These are phyloP conservation scores for Prunus campanulata DNA, from an alignment of 306 rosid genomes.

Conservation along the genomic window DNA sequence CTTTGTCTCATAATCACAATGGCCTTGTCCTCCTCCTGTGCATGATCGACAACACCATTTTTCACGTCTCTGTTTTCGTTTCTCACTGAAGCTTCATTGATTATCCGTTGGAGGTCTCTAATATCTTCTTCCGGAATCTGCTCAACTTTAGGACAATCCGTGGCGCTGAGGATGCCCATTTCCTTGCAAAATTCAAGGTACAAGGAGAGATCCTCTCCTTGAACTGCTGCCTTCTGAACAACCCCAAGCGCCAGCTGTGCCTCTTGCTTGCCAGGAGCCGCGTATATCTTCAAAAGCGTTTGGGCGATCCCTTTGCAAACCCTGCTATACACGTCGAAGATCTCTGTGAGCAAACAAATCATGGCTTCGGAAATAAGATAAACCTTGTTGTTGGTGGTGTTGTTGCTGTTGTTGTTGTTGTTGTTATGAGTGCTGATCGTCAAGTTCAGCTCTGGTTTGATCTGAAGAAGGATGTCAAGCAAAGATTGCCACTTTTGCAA, in stretches of 20 bases:
- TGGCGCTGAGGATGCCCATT: slow-evolving; percentile 58
- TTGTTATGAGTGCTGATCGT: background rate
- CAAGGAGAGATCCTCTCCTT: slow-evolving; percentile 40
- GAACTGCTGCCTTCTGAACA: slow-evolving; percentile 49
- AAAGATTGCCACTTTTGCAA: slow-evolving; percentile 49
- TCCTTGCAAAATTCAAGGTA: slow-evolving; percentile 56
- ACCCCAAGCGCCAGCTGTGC: slow-evolving; percentile 48
- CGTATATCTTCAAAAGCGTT: slow-evolving; percentile 46
- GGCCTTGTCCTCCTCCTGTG: slow-evolving; percentile 12
- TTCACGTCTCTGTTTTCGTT: background rate
- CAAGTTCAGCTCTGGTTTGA: slow-evolving; percentile 32
- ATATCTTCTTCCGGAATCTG: slow-evolving; percentile 51
- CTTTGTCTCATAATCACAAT: slow-evolving; percentile 16
- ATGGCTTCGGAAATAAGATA: slow-evolving; percentile 67
- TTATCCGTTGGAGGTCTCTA: slow-evolving; percentile 50
- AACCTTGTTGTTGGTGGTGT: background rate
- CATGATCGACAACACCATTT: background rate
- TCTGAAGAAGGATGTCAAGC: slow-evolving; percentile 54
- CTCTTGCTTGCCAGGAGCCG: slow-evolving; percentile 41
- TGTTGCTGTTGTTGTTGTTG: background rate
- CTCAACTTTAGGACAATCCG: slow-evolving; percentile 63
- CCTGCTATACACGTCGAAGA: slow-evolving; percentile 55
- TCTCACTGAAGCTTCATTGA: slow-evolving; percentile 29
- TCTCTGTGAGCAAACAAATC: slow-evolving; percentile 67
- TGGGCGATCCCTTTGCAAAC: slow-evolving; percentile 53